Base-by-base conservation (phyloP, 257 asterid genomes). In the Salvia splendens region DNA sequence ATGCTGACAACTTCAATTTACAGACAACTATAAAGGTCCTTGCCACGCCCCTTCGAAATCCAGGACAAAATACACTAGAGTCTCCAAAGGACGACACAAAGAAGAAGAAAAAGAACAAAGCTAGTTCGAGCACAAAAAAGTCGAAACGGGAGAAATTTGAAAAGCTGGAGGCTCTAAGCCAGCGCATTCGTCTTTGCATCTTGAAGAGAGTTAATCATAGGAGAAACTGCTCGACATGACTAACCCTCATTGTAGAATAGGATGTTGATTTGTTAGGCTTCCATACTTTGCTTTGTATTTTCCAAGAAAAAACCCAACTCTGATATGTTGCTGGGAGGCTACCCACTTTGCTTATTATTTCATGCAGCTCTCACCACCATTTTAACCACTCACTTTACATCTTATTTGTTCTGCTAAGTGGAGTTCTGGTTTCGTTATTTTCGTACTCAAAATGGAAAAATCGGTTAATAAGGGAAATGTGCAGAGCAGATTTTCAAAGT, bases 141-240 rank as follows among this genome's bases (percentile, higher is more conserved):
- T 76, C 89, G 16, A 86, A 72, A 78, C 86, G 86, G 0, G 97
- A 93, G 74, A 92, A 79, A 65, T 87, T 92, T 70, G 98, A 92
- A 43, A 89, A 88, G 85, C 85, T 87, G 62, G 97, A 88, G 71
- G 94, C 96, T 64, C 81, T 93, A 16, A 78, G 96, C 81, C 98
- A 89, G 74, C 93, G 93, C 3, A 64, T 93, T 35, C 93, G 96
- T 24, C 95, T 73, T 73, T 86, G 89, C 82, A 83, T 93, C 79
- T 79, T 85, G 75, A 89, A 85, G 89, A 86, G 80, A 81, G 86
- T 82, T 61, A 79, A 63, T 61, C 95, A 89, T 73, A 77, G 78
- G 81, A 85, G 98, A 83, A 84, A 83, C 74, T 69, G 89, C 79
- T 89, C 96, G 20, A 78, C 96, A 15, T 92, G 78, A 89, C 77